Percentiles rank a stretch among this genome's conserved stretches.
Conservation (phyloP, 2,329 filamentous ascomycete genomes). For the Xylariaceae sp. region DNA sequence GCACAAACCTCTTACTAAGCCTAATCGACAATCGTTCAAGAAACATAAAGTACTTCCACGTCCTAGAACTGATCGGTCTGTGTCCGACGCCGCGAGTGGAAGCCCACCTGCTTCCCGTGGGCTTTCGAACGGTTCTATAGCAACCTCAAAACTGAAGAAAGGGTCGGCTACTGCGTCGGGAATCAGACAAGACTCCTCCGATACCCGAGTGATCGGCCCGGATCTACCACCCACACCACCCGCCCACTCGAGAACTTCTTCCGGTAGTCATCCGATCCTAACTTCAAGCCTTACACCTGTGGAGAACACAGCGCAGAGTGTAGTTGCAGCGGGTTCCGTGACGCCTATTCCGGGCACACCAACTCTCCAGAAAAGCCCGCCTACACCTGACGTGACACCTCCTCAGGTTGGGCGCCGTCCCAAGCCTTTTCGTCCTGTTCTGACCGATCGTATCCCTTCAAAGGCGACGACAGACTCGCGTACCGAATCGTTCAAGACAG, state of each 20-base stretch:
- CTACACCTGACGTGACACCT: conserved; percentile 78
- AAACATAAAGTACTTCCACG: conserved; percentile 50
- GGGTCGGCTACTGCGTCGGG: conserved; percentile 49
- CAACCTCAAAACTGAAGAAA: conserved; percentile 36
- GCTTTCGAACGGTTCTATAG: conserved; percentile 41
- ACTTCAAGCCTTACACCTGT: conserved; percentile 51
- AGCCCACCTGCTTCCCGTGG: conserved; percentile 34
- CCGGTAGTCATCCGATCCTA: conserved; percentile 54
- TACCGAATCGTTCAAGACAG: conserved; percentile 75
- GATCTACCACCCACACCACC: conserved; percentile 69
- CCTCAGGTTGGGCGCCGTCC: conserved; percentile 59
- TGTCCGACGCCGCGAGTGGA: conserved; percentile 17
- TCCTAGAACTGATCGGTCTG: conserved; percentile 40
- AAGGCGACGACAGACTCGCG: conserved; percentile 65
- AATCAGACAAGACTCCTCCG: conserved; percentile 50
- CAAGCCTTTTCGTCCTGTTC: conserved; percentile 53
- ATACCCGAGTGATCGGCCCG: conserved; percentile 52
- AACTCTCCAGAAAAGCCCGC: conserved; percentile 70
- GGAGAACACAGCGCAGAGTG: conserved; percentile 48
- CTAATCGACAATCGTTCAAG: conserved; percentile 44
- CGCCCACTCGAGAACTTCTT: conserved; percentile 64
- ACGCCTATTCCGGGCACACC: conserved; percentile 62
- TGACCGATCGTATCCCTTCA: conserved; percentile 57
- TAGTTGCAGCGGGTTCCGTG: conserved; percentile 45
- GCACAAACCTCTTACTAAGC: conserved; percentile 34